phyloP scores from a whole-genome alignment of 768 basidiomycete genomes.

The Termitomyces sp. region DNA sequence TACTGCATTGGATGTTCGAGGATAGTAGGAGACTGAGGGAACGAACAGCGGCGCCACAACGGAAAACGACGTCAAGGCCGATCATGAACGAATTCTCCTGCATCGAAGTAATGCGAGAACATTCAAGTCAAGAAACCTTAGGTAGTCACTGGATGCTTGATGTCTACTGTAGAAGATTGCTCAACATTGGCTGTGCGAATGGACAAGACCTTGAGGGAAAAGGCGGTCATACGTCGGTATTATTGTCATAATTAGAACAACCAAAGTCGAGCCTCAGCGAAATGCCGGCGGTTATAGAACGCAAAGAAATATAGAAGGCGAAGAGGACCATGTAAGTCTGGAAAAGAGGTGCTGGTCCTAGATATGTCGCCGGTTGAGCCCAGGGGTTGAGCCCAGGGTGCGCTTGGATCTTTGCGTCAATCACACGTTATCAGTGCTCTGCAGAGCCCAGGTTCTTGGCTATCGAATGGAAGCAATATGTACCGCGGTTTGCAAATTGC shows the following conservation, averaged over 20 bases:
- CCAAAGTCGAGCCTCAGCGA: neutral
- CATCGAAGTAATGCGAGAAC: neutral
- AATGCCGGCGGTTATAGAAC: neutral
- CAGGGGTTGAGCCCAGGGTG: no score
- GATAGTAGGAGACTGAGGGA: neutral
- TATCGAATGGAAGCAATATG: neutral
- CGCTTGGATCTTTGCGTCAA: neutral
- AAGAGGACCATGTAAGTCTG: neutral
- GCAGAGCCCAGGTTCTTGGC: neutral
- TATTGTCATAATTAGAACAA: neutral
- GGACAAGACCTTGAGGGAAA: no score
- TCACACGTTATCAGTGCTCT: slow-evolving; percentile 1
- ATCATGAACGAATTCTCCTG: neutral
- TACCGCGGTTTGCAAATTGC: neutral
- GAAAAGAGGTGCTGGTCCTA: neutral
- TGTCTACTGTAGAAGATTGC: no score
- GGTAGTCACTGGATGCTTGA: no score
- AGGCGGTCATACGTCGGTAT: neutral
- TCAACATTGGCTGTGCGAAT: no score
- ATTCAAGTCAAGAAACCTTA: neutral
- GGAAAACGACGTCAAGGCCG: no score
- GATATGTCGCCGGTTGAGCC: neutral
- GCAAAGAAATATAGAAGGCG: neutral
- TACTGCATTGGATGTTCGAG: neutral
- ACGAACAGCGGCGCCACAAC: neutral